Base-by-base conservation (phyloP, 306 rosid genomes). In the Cucumis hystrix region DNA sequence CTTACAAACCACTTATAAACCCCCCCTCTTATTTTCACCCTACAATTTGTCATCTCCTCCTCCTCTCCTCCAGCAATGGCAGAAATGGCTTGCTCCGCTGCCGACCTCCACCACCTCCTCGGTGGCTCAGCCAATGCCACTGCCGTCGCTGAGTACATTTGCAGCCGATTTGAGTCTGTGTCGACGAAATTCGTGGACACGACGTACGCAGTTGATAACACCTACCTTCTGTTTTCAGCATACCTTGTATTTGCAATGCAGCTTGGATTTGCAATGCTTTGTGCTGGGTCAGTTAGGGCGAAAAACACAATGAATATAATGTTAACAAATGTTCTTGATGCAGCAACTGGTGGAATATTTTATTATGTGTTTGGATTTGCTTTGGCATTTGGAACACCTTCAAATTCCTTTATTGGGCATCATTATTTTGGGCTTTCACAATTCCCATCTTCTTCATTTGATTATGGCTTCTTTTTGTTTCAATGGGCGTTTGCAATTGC, bases 401-500 rank as follows among this genome's bases (percentile, higher is more conserved):
- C 91, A 0, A 88, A 85, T 10, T 82, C 81, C 5, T 88, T 88
- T 84, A 83, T 88, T 0, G 91, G 91, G 3, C 79, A 80, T 2
- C 87, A 85, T 14, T 88, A 82, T 33, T 88, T 88, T 5, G 91
- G 87, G 6, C 85, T 88, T 0, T 21, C 21, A 6, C 18, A 76
- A 6, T 83, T 85, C 14, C 91, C 89, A 40, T 85, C 91, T 4
- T 78, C 60, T 0, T 21, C 79, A 3, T 88, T 80, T 21, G 89
- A 88, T 39, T 88, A 88, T 13, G 83, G 82, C 0, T 85, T 58
- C 25, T 88, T 88, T 35, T 76, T 85, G 0, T 88, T 62, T n/a
- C 91, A 88, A 52, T 85, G 89, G 89, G 86, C 91, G 10, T 88
- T 88, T 9, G 89, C 91, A 66, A 88, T 88, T 18, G 91, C 91